Base-by-base conservation (phyloP, 768 basidiomycete species). In the Amanita subjunquillea region DNA sequence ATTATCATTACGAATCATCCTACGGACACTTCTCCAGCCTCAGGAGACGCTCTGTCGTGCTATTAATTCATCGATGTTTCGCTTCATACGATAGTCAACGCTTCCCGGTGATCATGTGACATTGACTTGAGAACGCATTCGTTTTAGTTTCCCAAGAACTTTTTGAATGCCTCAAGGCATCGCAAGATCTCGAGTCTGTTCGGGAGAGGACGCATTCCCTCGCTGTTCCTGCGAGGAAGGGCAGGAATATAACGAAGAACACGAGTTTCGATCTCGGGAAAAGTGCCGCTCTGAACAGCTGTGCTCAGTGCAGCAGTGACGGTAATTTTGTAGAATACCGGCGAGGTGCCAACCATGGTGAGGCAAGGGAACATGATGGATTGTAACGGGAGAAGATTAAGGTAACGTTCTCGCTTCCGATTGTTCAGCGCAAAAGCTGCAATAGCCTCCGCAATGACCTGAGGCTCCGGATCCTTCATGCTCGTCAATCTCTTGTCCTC, bases 381-480 rank as follows among this genome's bases (percentile, higher is more conserved):
- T 12, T 54, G 45, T 34, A 50, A 51, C 36, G 55, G 52, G 44
- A 29, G 57, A 45, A 59, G 59, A 52, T 56, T 40, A n/a, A 57
- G 58, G 48, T 48, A 23, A 46, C 50, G 50, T 58, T 60, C 56
- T 37, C 58, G 54, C 23, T 27, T 58, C 52, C 43, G 47, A 51
- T 58, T 62, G 48, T 64, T 62, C 20, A 56, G 52, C 27, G 57
- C 55, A 56, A 60, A 64, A 41, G 65, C 65, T 22, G 65, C 62
- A 37, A 66, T 62, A 22, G 63, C 61, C 55, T 59, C 61, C 48
- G 65, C 62, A 15, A 63, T 60, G 30, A 66, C 58, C 53, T 65
- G 65, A 53, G 65, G 59, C 57, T 66, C 65, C 23, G 65, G 61
- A 54, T 66, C 62, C 29, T 52, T 57, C 54, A 50, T 46, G 46